Evolutionary conservation across 75 land plant species (phyloP).

Genomic region (Chamaecyparis obtusa): DNA sequence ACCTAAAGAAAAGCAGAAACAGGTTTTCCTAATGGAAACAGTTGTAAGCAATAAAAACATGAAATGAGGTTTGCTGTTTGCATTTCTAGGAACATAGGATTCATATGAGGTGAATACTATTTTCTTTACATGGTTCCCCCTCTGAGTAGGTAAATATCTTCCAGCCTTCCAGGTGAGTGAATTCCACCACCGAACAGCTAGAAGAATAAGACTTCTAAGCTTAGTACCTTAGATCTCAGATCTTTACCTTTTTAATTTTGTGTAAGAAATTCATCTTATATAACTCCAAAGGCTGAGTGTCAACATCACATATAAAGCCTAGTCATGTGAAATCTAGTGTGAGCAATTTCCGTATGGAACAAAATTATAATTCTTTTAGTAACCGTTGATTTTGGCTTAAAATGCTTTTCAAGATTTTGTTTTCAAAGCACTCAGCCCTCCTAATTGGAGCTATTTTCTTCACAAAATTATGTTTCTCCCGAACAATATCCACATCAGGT

Average conservation of each 20-base stretch:
- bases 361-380: neutral
- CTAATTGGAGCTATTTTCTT: neutral
- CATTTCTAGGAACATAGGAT: neutral
- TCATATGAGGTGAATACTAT: neutral
- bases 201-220: neutral
- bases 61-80: too few relatives aligned
- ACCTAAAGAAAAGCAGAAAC: too few relatives aligned
- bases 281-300: neutral
- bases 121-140: neutral
- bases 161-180: neutral
- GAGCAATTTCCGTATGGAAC: neutral
- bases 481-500: neutral
- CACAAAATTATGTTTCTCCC: neutral
- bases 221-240: neutral
- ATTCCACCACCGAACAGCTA: neutral
- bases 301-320: neutral
- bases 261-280: neutral
- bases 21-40: too few relatives aligned
- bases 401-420: neutral
- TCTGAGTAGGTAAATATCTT: neutral
- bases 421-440: neutral
- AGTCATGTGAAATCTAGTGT: neutral
- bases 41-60: too few relatives aligned
- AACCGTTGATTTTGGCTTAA: neutral
- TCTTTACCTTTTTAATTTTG: neutral